Base-by-base conservation (phyloP, 179 eudicot species). In the Spinacia oleracea region DNA sequence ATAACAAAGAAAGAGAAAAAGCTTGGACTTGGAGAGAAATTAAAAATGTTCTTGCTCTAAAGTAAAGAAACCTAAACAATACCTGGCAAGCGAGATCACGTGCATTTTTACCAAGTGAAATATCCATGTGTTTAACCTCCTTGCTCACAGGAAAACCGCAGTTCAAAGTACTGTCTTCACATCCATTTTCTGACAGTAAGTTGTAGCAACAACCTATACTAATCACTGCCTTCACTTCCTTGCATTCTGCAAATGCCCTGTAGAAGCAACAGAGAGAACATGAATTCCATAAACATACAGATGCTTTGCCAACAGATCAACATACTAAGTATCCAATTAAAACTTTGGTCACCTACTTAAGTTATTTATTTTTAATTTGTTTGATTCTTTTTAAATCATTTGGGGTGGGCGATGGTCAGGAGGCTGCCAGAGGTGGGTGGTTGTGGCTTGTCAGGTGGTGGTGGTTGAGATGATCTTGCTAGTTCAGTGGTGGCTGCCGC, bases 11-110 rank as follows among this genome's bases (percentile, higher is more conserved):
- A 63, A 63, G n/a, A 64, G 43, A 12, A 31, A 11, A 1, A 4
- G 40, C 42, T 16, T 4, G 18, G 67, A 63, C 8, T 25, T 25
- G 56, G 56, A 46, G 12, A 11, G 11, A 46, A 25, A 9, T 12
- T 27, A 25, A 6, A 48, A 27, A 27, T 71, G 34, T 21, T 23
- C 10, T n/a, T 40, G 56, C 70, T 25, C 21, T 71, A 4, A 43
- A 21, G 68, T 43, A 75, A 34, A 6, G 32, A 32, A 75, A 60
- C n/a, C 34, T 25, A 64, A 10, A 25, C 80, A 29, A 63, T 81
- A 93, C 98, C 97, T 95, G 97, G 87, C 97, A 95, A 81, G 97
- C 98, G 78, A 95, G 97, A 85, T 95, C 97, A 74, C 97, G 90
- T 56, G 91, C 89, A 84, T 80, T 89, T 90, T 83, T 95, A 71